phyloP scores from a whole-genome alignment of 371 early-diverging fungal species.

The Circinella minor region DNA sequence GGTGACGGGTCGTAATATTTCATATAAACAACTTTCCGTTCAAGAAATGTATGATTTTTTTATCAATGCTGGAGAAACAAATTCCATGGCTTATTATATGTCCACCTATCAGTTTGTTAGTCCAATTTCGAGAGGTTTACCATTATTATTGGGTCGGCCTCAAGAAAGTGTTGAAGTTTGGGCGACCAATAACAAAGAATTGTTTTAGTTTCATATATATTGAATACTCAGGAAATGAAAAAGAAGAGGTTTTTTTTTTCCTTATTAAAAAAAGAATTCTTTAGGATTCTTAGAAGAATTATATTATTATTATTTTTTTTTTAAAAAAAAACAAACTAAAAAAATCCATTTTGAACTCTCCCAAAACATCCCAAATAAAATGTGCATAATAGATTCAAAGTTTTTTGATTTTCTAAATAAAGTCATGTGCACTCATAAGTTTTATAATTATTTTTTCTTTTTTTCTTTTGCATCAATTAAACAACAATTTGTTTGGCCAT shows the following conservation, averaged over 20 bases:
- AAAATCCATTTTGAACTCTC: no score
- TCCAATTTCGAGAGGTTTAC: neutral
- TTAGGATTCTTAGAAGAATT: no score
- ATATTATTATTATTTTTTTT: no score
- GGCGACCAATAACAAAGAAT: neutral
- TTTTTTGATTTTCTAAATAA: no score
- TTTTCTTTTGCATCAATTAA: neutral
- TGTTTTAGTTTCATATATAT: constrained; percentile 1
- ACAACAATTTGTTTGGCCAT: neutral
- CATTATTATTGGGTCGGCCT: neutral
- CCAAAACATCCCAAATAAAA: no score
- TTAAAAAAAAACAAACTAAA: no score
- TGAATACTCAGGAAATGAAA: neutral
- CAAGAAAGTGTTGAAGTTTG: neutral
- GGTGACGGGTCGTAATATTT: constrained; percentile 17
- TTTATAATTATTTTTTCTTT: no score
- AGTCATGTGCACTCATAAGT: no score
- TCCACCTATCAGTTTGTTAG: neutral
- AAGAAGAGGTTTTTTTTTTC: neutral
- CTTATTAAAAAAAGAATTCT: neutral
- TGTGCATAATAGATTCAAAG: no score
- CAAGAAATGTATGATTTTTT: constrained; percentile 16
- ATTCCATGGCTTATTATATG: constrained; percentile 2
- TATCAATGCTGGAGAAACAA: neutral
- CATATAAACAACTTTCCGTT: constrained; percentile 9